Percentiles rank a stretch among this genome's conserved stretches.
phyloP scores from a whole-genome alignment of 2,329 filamentous ascomycete species.

The Aspergillus fischeri region DNA sequence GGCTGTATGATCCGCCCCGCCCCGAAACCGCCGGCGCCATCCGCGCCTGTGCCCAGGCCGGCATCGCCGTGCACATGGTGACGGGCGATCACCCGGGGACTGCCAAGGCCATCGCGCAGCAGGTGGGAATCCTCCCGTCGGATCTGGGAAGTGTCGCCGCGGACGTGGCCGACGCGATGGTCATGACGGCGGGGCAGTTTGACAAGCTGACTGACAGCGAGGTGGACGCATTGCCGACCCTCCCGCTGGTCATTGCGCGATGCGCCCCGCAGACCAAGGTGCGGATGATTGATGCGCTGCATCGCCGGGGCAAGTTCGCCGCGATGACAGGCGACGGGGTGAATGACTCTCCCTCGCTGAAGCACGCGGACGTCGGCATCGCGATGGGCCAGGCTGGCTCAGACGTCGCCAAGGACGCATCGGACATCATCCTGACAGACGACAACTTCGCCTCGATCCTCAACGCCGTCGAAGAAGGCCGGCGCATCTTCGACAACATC shows the following conservation, averaged over 20 bases:
- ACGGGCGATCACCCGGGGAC: slow-evolving; percentile 79
- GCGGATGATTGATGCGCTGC: slow-evolving; percentile 69
- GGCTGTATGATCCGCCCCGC: slow-evolving; percentile 82
- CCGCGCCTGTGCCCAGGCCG: slow-evolving; percentile 64
- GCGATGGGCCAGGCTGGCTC: slow-evolving; percentile 79
- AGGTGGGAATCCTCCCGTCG: slow-evolving; percentile 71
- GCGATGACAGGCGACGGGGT: slow-evolving; percentile 90
- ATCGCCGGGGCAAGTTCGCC: slow-evolving; percentile 62
- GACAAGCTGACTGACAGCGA: slow-evolving; percentile 71
- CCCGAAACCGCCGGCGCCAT: slow-evolving; percentile 73
- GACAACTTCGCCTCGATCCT: slow-evolving; percentile 88
- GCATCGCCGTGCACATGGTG: slow-evolving; percentile 78
- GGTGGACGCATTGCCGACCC: slow-evolving; percentile 57
- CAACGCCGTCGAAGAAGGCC: slow-evolving; percentile 75
- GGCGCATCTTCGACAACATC: slow-evolving; percentile 84
- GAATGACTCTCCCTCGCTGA: slow-evolving; percentile 79
- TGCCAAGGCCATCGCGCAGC: slow-evolving; percentile 70
- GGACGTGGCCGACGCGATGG: slow-evolving; percentile 61
- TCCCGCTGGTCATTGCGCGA: slow-evolving; percentile 57
- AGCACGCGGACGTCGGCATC: slow-evolving; percentile 78
- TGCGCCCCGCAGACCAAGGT: slow-evolving; percentile 66
- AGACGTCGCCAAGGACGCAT: slow-evolving; percentile 70
- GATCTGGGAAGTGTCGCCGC: slow-evolving; percentile 58
- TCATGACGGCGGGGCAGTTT: slow-evolving; percentile 73
- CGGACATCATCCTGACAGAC: slow-evolving; percentile 67